phyloP scores from a whole-genome alignment of 1,284 basidiomycete genomes.

The Irpex sp. region DNA sequence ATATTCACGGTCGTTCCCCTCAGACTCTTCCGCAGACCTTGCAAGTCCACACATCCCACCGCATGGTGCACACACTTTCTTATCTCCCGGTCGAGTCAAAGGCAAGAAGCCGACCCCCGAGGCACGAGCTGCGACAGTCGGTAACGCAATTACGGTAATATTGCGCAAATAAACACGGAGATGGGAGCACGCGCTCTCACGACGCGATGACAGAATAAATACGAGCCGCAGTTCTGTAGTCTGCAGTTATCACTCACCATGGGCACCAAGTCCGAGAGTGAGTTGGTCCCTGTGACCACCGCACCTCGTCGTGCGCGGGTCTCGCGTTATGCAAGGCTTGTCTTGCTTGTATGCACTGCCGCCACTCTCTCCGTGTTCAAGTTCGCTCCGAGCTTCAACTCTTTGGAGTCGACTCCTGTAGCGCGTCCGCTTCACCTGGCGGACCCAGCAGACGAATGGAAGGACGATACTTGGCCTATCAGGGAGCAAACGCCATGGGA shows the following conservation, averaged over 20 bases:
- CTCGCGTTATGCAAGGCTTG: background rate
- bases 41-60: no score
- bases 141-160: no score
- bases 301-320: background rate
- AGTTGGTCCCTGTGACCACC: background rate
- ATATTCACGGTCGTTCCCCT: no score
- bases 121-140: no score
- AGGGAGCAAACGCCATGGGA: constrained; percentile 64
- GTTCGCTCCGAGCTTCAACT: background rate
- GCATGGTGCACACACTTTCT: no score
- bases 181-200: no score
- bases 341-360: background rate
- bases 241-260: background rate
- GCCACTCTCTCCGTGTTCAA: constrained; percentile 3
- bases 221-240: background rate
- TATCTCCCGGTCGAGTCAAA: no score
- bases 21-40: no score
- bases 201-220: no score
- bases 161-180: no score
- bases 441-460: constrained; percentile 40
- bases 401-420: background rate
- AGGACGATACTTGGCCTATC: constrained; percentile 60
- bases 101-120: no score
- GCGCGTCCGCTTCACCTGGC: background rate
- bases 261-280: background rate